A percentile compares a stretch with the other conserved stretches of the same genome.
Conservation (phyloP, 306 rosid genomes). For the Herpetospermum pedunculosum region DNA sequence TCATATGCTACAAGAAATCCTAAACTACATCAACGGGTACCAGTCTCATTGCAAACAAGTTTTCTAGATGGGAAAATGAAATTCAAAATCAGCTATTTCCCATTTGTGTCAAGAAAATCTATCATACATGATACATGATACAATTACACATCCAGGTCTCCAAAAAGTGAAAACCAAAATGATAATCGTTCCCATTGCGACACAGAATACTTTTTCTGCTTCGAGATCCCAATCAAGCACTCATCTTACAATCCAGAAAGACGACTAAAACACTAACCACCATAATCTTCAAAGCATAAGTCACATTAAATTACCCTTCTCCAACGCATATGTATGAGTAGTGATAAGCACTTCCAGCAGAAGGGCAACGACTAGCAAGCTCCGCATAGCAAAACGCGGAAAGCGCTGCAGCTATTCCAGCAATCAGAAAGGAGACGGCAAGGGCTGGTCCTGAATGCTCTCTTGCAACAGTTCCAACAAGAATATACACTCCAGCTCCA, state of each 20-base stretch:
- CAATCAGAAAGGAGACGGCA: conserved; percentile 64
- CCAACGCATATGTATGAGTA: conserved; percentile 88
- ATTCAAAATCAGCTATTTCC: not conserved
- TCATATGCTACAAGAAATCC: not conserved
- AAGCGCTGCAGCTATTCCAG: conserved; percentile 88
- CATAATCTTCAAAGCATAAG: not conserved
- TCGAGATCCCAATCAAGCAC: not conserved
- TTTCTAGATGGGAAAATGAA: not conserved
- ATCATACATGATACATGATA: too few relatives aligned
- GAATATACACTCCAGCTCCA: conserved; percentile 95
- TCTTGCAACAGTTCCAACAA: conserved; percentile 92
- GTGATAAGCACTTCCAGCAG: conserved; percentile 99
- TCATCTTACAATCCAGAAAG: not conserved
- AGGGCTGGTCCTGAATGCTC: conserved; percentile 89
- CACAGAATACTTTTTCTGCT: not conserved
- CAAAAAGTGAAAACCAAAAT: not conserved
- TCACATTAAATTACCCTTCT: conserved; percentile 54
- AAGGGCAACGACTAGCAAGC: conserved; percentile 87
- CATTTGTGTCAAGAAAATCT: not conserved
- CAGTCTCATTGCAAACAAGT: not conserved
- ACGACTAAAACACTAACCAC: not conserved
- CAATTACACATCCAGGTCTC: not conserved
- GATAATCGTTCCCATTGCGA: not conserved
- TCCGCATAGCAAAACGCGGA: conserved; percentile 98
- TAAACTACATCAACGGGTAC: not conserved